Base-by-base conservation (phyloP, 306 rosid genomes). In the Dalbergia oliveri region DNA sequence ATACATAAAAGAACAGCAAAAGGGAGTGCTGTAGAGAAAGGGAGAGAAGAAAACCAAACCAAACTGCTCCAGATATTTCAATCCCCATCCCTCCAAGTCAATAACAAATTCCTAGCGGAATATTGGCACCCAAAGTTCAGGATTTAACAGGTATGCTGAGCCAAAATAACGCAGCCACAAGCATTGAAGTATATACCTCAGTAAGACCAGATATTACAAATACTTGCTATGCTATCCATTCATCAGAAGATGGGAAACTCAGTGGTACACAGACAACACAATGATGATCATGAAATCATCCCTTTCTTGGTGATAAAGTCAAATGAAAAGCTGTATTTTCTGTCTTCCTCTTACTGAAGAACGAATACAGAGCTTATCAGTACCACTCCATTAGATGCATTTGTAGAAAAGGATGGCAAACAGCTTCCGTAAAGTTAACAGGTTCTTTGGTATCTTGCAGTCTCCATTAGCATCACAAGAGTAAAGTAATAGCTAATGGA, bases 31-130 rank as follows among this genome's bases (percentile, higher is more conserved):
- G 14, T 44, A 45, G 62, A 61, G 49, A 79, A 59, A 67, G 72
- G 50, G 82, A 81, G 85, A 77, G 68, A 87, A 75, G 81, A 85
- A 83, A 77, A 79, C 72, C 83, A 88, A 84, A 85, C 88, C 78
- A 85, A 83, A 85, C 77, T 56, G 80, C 85, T 80, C 81, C 89
- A 65, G 59, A 37, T 21, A 81, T 74, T 81, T 76, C 79, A 81
- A 73, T 73, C 60, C 83, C 87, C 82, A 69, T 64, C 77, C 87
- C 84, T 83, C 86, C 87, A 82, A 77, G 77, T 81, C 79, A 77
- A 83, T 75, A 87, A 66, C 68, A 26, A 79, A 74, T 82, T 81
- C 87, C 65, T 76, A 84, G 85, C 66, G 61, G 86, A 77, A 81
- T 79, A 86, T 76, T 82, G 82, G 77, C 83, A 83, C 90, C 82